Base-by-base conservation (phyloP, 768 basidiomycete genomes). In the Mycena maculata region DNA sequence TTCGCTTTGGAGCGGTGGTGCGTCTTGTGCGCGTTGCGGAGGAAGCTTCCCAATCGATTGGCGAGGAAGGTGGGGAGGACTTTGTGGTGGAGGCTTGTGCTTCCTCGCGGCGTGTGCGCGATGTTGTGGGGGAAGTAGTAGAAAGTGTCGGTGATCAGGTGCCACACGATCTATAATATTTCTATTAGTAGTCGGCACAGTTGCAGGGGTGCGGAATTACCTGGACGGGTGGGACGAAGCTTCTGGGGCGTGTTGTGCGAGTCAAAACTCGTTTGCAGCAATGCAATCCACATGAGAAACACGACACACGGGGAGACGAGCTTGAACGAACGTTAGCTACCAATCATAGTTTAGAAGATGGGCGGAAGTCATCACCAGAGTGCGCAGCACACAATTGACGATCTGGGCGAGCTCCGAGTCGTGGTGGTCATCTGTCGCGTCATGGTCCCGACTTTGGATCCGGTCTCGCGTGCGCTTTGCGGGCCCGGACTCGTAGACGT, bases 61-160 rank as follows among this genome's bases (percentile, higher is more conserved):
- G 63, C 63, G 6, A 65, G 57, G 30, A 53, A 50, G 12, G 27
- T 12, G 8, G 63, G 63, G 28, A 65, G 41, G 39, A 65, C 39
- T 44, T 59, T 65, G 18, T 65, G 63, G 63, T 65, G 63, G 28
- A 65, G 44, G 1, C 63, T 57, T 45, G 44, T 58, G 41, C 56
- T 41, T 18, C 63, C 56, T 4, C 63, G 9, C 1, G 63, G 63
- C 36, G 63, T 59, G 20, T 65, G 63, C 2, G 56, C 63, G 12
- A 65, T 59, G 18, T 45, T 36, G 27, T 65, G 63, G 1, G 63
- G 63, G n/a, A 65, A 65, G 36, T 25, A 65, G 41, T 65, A 59
- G 33, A 65, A 53, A 8, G 63, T 65, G 42, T 65, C 63, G 18
- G 39, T 45, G 25, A 65, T 59, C 3, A 65, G 49, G 45, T 58